phyloP scores from a whole-genome alignment of 495 filamentous ascomycete species.

The Pyrenula massariospora region DNA sequence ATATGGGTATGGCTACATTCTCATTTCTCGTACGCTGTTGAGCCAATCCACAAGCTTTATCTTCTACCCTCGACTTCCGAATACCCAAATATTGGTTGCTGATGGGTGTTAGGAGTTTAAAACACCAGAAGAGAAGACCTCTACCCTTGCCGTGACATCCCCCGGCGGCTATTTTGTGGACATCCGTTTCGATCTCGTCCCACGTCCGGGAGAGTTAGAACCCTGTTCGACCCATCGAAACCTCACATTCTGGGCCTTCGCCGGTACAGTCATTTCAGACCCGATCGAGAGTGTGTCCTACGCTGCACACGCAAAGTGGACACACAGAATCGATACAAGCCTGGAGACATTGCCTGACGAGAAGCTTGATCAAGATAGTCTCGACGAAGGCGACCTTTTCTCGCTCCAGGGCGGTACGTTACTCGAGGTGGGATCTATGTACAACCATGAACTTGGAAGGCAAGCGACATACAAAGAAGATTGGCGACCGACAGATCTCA shows the following conservation, averaged over 20 bases:
- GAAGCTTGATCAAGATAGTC: not conserved
- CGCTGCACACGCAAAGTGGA: not conserved
- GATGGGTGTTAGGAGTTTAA: not conserved
- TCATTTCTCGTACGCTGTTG: no score
- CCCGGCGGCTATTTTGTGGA: not conserved
- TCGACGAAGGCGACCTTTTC: not conserved
- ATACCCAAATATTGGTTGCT: not conserved
- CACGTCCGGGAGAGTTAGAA: not conserved
- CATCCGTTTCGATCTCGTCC: not conserved
- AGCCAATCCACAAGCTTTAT: no score
- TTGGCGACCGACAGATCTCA: not conserved
- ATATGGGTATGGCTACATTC: not conserved
- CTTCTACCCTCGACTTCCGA: no score
- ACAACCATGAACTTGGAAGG: not conserved
- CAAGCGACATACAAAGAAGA: not conserved
- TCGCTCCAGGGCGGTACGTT: not conserved
- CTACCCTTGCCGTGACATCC: not conserved
- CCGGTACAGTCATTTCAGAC: not conserved
- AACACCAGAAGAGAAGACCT: not conserved
- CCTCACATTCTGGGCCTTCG: not conserved
- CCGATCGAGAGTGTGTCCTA: not conserved
- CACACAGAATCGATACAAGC: not conserved
- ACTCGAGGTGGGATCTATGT: not conserved
- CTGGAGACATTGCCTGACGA: not conserved
- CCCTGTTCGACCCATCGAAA: not conserved